phyloP scores from a whole-genome alignment of 2,329 filamentous ascomycete genomes.

The Bisporella sp. region DNA sequence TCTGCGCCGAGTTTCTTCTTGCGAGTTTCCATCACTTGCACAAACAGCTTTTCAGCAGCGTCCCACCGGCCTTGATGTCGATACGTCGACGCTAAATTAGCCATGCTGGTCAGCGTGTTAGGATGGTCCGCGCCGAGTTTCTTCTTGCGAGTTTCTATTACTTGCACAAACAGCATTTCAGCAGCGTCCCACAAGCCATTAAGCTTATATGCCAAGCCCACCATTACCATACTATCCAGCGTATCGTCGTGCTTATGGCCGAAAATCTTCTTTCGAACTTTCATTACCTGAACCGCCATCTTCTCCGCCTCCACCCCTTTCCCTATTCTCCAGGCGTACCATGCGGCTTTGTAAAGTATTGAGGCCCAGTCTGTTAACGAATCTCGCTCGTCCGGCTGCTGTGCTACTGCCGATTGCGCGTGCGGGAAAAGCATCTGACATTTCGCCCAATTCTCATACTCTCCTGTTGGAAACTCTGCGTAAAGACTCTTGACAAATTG shows the following conservation, averaged over 20 bases:
- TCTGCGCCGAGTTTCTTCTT: too few species aligned
- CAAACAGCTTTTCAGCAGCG: not conserved
- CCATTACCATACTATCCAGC: conserved; percentile 11
- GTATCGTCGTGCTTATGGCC: conserved; percentile 14
- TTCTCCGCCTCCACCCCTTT: conserved; percentile 9
- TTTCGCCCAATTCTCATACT: conserved; percentile 17
- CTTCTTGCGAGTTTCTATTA: too few species aligned
- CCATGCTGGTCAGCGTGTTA: too few species aligned
- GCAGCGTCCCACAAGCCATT: conserved; percentile 7
- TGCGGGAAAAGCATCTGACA: conserved; percentile 18
- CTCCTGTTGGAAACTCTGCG: conserved; percentile 12
- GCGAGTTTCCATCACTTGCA: not conserved
- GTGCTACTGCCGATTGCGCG: conserved; percentile 10
- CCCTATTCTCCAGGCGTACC: conserved; percentile 13
- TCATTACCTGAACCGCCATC: conserved; percentile 9
- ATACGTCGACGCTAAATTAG: too few species aligned
- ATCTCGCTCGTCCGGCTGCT: conserved; percentile 10
- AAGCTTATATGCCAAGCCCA: conserved; percentile 5
- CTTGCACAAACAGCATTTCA: not conserved
- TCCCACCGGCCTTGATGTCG: conserved; percentile 19
- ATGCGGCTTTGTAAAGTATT: conserved; percentile 15
- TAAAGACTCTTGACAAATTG: conserved; percentile 25
- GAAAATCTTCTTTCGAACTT: conserved; percentile 10
- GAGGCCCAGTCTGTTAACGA: conserved; percentile 15
- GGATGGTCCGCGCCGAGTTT: too few species aligned